Base-by-base conservation (phyloP, 1,139 yeast species). In the Wickerhamiella pararugosa region DNA sequence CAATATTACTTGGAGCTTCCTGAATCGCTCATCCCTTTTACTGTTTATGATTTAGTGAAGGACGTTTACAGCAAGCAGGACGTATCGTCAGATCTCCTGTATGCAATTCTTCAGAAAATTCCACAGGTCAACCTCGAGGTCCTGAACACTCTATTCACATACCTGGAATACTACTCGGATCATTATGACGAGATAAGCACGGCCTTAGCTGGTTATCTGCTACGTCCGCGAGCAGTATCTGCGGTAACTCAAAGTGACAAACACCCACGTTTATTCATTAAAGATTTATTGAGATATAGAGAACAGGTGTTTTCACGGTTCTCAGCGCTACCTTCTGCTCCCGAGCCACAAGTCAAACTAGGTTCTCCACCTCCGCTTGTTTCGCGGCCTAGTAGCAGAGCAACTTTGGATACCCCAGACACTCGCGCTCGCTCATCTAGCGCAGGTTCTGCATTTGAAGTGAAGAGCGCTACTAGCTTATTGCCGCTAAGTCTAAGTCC, bases 1-100 rank as follows among this genome's bases (percentile, higher is more conserved):
- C 66, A 82, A 39, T 83, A 78, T 57, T 65, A 86, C 29, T 64
- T 83, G 56, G 95, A 86, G 57, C 66, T 86, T 41, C 95, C 94
- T 0, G 87, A 80, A 50, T 77, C 94, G 0, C 60, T 84, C 31
- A 72, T 86, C 8, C 77, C 93, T 1, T 69, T 71, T 49, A 72
- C 74, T 27, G 67, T 75, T 42, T 79, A 76, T 54, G 90, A 82
- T 53, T 63, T 79, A 43, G 67, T 81, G 49, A 75, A 74, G 54
- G 69, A 76, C 2, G 64, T 82, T 32, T 83, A 81, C 55, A 58
- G 61, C 31, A 28, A 41, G 7, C 39, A 46, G 21, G 47, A 47
- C 7, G 45, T 46, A 15, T 15, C 21, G 21, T 15, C 21, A 15
- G 21, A 15, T 4, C 53, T 47, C 15, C 44, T 58, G 2, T 49